Conservation (phyloP, 2,329 filamentous ascomycete genomes). For the Aspergillus unguis region DNA sequence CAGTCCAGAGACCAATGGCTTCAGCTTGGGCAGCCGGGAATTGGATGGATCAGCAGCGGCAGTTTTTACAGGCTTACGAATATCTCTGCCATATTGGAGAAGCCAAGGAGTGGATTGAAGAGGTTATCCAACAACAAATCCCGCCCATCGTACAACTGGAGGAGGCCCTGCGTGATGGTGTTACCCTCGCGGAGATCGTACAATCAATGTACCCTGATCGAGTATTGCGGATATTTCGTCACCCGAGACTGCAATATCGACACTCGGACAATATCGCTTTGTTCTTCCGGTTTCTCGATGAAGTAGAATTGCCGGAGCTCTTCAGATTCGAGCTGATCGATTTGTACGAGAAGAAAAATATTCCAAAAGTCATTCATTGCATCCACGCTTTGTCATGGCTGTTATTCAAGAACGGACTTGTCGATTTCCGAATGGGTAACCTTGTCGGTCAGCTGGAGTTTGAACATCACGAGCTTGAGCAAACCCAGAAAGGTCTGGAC, state of each 20-base stretch:
- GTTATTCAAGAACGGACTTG: constrained; percentile 90
- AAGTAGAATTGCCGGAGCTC: constrained; percentile 87
- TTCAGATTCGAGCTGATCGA: constrained; percentile 98
- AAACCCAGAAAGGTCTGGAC: constrained; percentile 94
- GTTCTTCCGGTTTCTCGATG: constrained; percentile 90
- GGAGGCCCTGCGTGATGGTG: constrained; percentile 85
- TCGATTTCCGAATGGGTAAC: constrained; percentile 94
- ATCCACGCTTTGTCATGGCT: constrained; percentile 97
- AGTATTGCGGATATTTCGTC: constrained; percentile 76
- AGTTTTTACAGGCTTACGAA: constrained; percentile 95
- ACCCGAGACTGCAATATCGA: constrained; percentile 81
- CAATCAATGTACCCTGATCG: constrained; percentile 78
- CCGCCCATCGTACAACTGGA: constrained; percentile 92
- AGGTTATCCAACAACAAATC: constrained; percentile 78
- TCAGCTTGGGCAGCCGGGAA: constrained; percentile 79
- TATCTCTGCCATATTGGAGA: constrained; percentile 99
- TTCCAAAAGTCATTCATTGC: constrained; percentile 98
- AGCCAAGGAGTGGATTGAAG: constrained; percentile 98
- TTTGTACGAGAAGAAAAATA: constrained; percentile 98
- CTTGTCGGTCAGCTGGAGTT: constrained; percentile 95
- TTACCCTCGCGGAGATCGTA: constrained; percentile 91
- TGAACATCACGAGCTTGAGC: constrained; percentile 94
- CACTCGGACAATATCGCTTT: constrained; percentile 98
- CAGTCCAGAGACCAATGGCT: constrained; percentile 49
- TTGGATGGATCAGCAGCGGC: constrained; percentile 99